Percentiles rank a stretch among this genome's conserved stretches.
Evolutionary conservation across 352 stramenopile species (phyloP).

Genomic region (Globisporangium splendens): DNA sequence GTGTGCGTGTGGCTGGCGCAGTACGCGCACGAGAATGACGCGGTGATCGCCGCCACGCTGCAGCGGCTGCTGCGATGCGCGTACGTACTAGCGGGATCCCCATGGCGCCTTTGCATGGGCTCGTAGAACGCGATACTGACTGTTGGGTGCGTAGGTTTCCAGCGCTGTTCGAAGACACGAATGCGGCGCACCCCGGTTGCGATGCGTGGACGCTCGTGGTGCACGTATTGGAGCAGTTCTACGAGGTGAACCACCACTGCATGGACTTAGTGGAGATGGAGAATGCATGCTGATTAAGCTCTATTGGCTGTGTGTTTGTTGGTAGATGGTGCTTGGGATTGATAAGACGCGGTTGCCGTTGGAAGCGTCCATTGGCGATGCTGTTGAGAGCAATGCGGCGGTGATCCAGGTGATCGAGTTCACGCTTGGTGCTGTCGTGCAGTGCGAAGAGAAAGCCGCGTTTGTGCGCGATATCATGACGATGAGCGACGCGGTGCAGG

Average conservation of each 20-base stretch:
- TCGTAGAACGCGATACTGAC: not conserved
- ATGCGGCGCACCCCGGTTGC: not conserved
- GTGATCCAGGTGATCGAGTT: slow-evolving; percentile 35
- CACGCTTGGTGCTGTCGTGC: slow-evolving; percentile 46
- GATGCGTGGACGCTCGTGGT: slow-evolving; percentile 21
- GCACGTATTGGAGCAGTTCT: slow-evolving; percentile 41
- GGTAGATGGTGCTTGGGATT: slow-evolving; percentile 22
- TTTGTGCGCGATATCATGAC: slow-evolving; percentile 69
- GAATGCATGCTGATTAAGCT: not conserved
- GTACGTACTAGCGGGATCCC: not conserved
- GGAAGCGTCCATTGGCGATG: slow-evolving; percentile 10
- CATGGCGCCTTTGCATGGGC: not conserved
- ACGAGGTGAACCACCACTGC: slow-evolving; percentile 29
- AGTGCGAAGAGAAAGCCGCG: slow-evolving; percentile 44
- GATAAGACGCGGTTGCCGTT: slow-evolving; percentile 7
- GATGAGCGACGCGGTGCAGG: slow-evolving; percentile 56
- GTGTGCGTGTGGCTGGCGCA: slow-evolving; percentile 29
- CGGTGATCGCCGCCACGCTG: slow-evolving; percentile 10
- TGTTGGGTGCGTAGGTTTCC: slow-evolving; percentile 19
- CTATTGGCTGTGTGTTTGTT: not conserved
- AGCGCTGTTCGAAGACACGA: slow-evolving; percentile 18
- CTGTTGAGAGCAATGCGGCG: not conserved
- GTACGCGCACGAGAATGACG: slow-evolving; percentile 12
- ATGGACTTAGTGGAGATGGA: too few relatives aligned
- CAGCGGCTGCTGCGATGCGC: slow-evolving; percentile 20